Conservation (phyloP, 176 grass and related monocot genomes). For the Puya raimondii region DNA sequence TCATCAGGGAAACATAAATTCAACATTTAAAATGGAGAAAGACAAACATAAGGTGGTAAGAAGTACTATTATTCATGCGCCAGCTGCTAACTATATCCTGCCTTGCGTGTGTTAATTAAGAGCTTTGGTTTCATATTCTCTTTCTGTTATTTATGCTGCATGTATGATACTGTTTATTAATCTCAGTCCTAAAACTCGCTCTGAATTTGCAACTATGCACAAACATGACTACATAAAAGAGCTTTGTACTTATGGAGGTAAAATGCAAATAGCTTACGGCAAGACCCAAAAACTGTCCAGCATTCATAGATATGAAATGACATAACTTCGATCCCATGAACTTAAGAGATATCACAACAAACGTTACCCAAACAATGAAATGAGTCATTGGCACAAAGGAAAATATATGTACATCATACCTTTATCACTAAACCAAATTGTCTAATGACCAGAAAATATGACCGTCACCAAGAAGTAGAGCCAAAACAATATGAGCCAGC, state of each 20-base stretch:
- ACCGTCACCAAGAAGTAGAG: neutral
- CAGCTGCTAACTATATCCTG: neutral
- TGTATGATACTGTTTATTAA: neutral
- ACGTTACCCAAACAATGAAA: neutral
- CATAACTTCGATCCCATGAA: neutral
- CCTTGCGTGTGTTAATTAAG: neutral
- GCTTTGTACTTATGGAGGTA: neutral
- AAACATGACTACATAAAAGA: neutral
- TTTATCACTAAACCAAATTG: neutral
- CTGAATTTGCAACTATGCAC: neutral
- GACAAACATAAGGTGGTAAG: neutral
- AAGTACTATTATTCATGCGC: no score
- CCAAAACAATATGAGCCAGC: neutral
- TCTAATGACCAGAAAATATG: neutral
- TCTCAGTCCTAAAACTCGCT: neutral
- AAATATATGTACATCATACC: neutral
- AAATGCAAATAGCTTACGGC: neutral
- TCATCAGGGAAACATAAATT: neutral
- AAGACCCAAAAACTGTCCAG: neutral
- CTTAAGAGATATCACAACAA: neutral
- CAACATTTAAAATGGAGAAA: neutral
- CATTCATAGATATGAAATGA: neutral
- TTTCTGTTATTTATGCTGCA: neutral
- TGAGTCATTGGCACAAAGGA: neutral
- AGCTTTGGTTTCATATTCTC: neutral